These are phyloP conservation scores for Eimeria mitis DNA, from an alignment of 169 alveolate genomes.

Conservation along the genomic window DNA sequence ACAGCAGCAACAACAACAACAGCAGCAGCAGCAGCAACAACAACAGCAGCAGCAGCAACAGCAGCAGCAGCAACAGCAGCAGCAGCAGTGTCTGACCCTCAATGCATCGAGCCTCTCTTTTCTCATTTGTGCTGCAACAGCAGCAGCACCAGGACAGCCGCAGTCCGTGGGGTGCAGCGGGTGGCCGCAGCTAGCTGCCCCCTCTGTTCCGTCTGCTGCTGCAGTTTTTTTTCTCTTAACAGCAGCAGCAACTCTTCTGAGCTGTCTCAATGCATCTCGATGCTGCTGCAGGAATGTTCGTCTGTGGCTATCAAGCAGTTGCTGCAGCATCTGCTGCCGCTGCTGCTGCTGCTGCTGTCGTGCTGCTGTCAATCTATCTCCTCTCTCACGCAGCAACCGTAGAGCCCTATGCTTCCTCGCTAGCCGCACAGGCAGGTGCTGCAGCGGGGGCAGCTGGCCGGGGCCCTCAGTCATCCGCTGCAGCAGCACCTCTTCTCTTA, in stretches of 20 bases:
- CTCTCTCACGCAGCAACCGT: conserved; percentile 76
- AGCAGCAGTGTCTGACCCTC: conserved; percentile 26
- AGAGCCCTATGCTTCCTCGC: conserved; percentile 78
- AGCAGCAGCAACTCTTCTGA: conserved; percentile 69
- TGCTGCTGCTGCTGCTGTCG: conserved; percentile 74
- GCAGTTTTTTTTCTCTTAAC: conserved; percentile 55
- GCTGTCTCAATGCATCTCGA: conserved; percentile 59
- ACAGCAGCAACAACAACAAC: neutral
- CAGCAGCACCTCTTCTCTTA: conserved; percentile 62
- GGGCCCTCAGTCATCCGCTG: conserved; percentile 77
- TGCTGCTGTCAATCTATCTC: conserved; percentile 48
- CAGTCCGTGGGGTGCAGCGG: conserved; percentile 77
- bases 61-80: neutral
- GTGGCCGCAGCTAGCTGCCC: conserved; percentile 61
- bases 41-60: neutral
- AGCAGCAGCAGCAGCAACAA: neutral
- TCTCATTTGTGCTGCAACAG: conserved; percentile 68
- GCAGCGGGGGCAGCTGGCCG: conserved; percentile 80
- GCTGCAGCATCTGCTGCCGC: conserved; percentile 64
- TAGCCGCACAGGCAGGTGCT: conserved; percentile 51
- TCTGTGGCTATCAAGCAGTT: conserved; percentile 57
- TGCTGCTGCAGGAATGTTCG: conserved; percentile 30
- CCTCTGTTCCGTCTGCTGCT: conserved; percentile 27
- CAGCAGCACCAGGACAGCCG: conserved; percentile 79
- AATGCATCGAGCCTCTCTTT: conserved; percentile 71